These are phyloP conservation scores for Artemisia argyi DNA, from an alignment of 129 eudicot genomes.

Conservation along the genomic window DNA sequence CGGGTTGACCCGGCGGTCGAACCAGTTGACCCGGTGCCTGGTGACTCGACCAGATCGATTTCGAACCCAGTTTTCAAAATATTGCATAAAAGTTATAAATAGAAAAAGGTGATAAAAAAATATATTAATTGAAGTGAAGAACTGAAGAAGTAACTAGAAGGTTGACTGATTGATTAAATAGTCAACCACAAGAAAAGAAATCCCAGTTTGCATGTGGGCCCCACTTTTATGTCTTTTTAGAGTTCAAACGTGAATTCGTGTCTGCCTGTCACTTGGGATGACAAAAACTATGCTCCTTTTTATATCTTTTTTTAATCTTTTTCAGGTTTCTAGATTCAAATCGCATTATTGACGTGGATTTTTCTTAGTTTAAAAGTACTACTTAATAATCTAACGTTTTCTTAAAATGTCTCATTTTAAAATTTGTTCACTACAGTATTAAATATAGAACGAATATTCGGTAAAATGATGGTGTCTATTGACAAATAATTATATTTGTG, in stretches of 20 bases:
- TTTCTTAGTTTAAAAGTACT: no score
- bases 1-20: no score
- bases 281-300: constrained; percentile 12
- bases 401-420: no score
- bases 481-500: no score
- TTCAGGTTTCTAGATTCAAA: not conserved
- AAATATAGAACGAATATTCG: no score
- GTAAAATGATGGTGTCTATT: no score
- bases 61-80: no score
- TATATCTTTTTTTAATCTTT: not conserved
- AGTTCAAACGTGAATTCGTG: constrained; percentile 27
- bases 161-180: not conserved
- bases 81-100: no score
- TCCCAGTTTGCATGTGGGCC: constrained; percentile 24
- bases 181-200: constrained; percentile 22
- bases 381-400: no score
- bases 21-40: no score
- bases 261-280: constrained; percentile 26
- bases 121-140: not conserved
- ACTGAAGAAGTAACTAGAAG: constrained; percentile 23
- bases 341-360: not conserved
- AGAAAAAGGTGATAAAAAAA: not conserved
- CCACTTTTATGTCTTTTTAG: constrained; percentile 5
- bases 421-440: no score
- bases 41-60: no score